Conservation (phyloP, 2,329 filamentous ascomycete genomes). For the Calonectria fujianensis region DNA sequence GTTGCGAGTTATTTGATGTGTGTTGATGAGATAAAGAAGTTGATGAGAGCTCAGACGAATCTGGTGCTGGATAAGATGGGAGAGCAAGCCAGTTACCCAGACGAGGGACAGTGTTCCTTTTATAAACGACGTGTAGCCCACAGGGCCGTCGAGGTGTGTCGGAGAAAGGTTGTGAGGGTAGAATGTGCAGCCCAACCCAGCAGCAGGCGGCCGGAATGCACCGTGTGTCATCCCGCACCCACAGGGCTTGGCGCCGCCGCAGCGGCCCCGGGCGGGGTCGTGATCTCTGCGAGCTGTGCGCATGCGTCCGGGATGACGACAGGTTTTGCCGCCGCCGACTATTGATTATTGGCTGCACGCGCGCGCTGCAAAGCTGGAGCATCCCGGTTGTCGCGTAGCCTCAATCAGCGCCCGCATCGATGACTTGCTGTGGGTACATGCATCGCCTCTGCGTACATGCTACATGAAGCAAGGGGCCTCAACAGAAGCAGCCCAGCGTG, state of each 20-base stretch:
- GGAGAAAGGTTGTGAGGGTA: background rate
- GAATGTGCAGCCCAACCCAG: slow-evolving; percentile 5
- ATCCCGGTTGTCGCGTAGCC: slow-evolving; percentile 14
- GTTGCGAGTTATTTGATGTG: slow-evolving; percentile 12
- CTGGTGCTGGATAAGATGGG: background rate
- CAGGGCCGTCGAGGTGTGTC: background rate
- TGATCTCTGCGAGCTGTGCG: background rate
- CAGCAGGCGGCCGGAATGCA: slow-evolving; percentile 2
- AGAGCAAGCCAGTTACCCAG: too few relatives aligned
- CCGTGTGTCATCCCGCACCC: slow-evolving; percentile 18
- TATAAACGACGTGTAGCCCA: background rate
- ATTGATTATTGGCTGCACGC: slow-evolving; percentile 8
- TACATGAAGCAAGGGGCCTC: background rate
- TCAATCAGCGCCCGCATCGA: slow-evolving; percentile 14
- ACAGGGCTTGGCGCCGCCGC: slow-evolving; percentile 33
- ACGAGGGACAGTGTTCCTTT: background rate
- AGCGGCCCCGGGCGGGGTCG: slow-evolving; percentile 36
- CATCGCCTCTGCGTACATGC: too few relatives aligned
- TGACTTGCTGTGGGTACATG: slow-evolving; percentile 21
- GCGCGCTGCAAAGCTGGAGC: background rate
- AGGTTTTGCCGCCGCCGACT: background rate
- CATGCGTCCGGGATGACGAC: slow-evolving; percentile 19
- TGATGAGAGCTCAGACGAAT: background rate
- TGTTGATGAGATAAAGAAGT: background rate
- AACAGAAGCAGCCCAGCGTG: background rate